Evolutionary conservation across 2,329 filamentous ascomycete species (phyloP).

Genomic region (Dryadomyces quercus-mongolicae): DNA sequence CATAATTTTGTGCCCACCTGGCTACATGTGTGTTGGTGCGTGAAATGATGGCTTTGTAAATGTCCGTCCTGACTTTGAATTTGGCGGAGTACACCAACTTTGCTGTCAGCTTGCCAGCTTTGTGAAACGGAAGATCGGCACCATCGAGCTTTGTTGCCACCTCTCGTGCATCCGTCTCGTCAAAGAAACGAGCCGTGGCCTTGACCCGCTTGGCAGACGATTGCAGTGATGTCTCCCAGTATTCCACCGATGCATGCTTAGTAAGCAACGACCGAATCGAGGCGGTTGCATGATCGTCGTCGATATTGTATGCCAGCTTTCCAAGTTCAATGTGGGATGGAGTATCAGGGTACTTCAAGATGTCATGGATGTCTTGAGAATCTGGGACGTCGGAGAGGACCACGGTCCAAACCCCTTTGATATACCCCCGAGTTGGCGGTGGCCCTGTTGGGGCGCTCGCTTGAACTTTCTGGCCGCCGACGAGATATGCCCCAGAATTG

Average conservation of each 20-base stretch:
- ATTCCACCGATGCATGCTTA: neutral
- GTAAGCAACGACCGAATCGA: neutral
- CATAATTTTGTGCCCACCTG: constrained; percentile 9
- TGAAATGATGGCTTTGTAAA: constrained; percentile 19
- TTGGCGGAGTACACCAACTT: constrained; percentile 23
- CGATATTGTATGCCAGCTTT: no score
- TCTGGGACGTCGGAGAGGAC: no score
- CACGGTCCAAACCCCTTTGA: no score
- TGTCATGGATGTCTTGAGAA: no score
- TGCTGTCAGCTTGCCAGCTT: constrained; percentile 21
- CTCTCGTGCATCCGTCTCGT: constrained; percentile 22
- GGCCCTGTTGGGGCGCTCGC: no score
- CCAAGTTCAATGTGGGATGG: no score
- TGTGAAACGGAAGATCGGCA: constrained; percentile 18
- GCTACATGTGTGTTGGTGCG: neutral
- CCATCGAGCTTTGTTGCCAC: constrained; percentile 20
- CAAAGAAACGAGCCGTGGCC: constrained; percentile 17
- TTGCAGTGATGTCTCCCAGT: neutral
- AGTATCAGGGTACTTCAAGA: no score
- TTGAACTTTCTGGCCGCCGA: no score
- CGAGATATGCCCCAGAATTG: no score
- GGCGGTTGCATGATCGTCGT: neutral
- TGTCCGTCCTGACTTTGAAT: constrained; percentile 22
- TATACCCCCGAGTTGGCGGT: no score
- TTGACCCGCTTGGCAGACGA: constrained; percentile 22